phyloP scores from a whole-genome alignment of 1,139 yeast species.

The Protomyces inouyei region DNA sequence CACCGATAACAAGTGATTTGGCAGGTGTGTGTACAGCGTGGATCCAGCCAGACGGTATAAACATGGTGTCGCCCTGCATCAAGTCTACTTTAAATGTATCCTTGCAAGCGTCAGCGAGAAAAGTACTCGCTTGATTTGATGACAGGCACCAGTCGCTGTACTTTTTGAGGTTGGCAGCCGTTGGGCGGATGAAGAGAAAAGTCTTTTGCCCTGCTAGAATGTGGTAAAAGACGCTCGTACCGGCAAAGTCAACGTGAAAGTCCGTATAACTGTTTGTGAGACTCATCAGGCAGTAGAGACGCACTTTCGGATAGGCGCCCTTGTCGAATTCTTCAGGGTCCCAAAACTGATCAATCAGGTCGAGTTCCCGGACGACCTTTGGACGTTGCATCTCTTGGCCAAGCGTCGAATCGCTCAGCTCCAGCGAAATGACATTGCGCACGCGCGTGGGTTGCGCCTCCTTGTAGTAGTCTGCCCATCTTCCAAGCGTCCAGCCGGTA shows the following conservation, averaged over 20 bases:
- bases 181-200: slow-evolving; percentile 76
- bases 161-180: slow-evolving; percentile 52
- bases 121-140: slow-evolving; percentile 57
- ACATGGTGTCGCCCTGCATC: slow-evolving; percentile 64
- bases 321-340: slow-evolving; percentile 38
- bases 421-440: slow-evolving; percentile 75
- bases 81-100: slow-evolving; percentile 59
- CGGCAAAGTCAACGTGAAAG: slow-evolving; percentile 88
- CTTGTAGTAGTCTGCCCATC: slow-evolving; percentile 72
- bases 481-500: slow-evolving; percentile 61
- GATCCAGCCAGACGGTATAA: slow-evolving; percentile 91
- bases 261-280: slow-evolving; percentile 78
- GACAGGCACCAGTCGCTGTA: slow-evolving; percentile 72
- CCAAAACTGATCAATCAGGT: slow-evolving; percentile 70
- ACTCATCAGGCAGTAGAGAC: slow-evolving; percentile 64
- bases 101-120: slow-evolving; percentile 56
- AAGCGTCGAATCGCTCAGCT: slow-evolving; percentile 57
- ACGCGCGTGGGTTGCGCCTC: slow-evolving; percentile 48
- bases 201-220: slow-evolving; percentile 67
- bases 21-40: slow-evolving; percentile 82
- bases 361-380: slow-evolving; percentile 57
- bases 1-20: slow-evolving; percentile 81
- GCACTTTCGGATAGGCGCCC: slow-evolving; percentile 52
- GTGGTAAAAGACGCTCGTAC: slow-evolving; percentile 86
- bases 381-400: slow-evolving; percentile 60